These are phyloP conservation scores for Arachis stenosperma DNA, from an alignment of 306 rosid species.

Conservation along the genomic window DNA sequence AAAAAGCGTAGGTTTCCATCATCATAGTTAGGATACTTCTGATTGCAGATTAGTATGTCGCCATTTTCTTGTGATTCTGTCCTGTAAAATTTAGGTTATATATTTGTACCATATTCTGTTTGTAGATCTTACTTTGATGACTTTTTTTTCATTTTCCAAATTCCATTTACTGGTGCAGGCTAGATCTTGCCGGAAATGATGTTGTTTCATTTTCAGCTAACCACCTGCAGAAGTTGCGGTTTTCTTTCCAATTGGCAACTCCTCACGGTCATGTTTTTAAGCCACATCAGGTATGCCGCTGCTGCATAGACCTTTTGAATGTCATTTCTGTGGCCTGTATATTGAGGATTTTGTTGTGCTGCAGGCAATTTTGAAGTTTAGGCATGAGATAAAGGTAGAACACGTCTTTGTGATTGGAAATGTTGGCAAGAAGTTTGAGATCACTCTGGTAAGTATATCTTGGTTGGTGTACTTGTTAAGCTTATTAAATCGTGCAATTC, in stretches of 20 bases:
- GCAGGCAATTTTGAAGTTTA: conserved; percentile 92
- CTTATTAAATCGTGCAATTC: conserved; percentile 15
- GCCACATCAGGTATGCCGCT: conserved; percentile 86
- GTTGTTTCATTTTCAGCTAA: conserved; percentile 75
- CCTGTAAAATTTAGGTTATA: conserved; percentile 16
- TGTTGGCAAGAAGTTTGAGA: conserved; percentile 84
- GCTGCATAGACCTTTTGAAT: conserved; percentile 32
- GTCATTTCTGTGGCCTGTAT: conserved; percentile 41
- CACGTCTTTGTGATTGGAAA: conserved; percentile 82
- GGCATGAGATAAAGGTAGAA: conserved; percentile 80
- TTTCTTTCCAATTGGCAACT: conserved; percentile 79
- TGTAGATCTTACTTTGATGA: conserved; percentile 3
- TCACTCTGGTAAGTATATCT: conserved; percentile 74
- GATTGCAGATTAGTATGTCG: conserved; percentile 27
- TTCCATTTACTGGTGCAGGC: conserved; percentile 51
- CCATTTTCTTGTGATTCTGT: conserved; percentile 28
- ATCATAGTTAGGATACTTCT: conserved; percentile 12
- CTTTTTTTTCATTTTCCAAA: conserved; percentile 36
- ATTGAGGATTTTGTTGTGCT: conserved; percentile 41
- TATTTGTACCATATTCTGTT: conserved; percentile 11
- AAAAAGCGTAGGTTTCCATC: conserved; percentile 63
- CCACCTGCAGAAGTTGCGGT: conserved; percentile 90
- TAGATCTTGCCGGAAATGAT: conserved; percentile 76
- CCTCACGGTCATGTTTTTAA: conserved; percentile 71
- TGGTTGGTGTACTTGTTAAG: conserved; percentile 2